These are phyloP conservation scores for Scutellospora calospora DNA, from an alignment of 371 early-diverging fungal genomes.

Conservation along the genomic window DNA sequence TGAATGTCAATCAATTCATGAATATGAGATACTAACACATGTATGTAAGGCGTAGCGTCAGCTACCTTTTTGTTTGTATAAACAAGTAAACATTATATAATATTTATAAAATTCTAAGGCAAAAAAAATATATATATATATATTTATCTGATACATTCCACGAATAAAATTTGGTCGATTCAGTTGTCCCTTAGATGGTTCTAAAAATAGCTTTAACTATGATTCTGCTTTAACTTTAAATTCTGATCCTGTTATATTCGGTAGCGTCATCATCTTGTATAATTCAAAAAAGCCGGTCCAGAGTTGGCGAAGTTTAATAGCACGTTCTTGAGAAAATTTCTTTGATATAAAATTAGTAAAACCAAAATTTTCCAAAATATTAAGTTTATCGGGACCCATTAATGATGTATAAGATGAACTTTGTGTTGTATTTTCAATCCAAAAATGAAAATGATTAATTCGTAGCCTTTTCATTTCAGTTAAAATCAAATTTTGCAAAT, in stretches of 20 bases:
- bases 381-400: conserved; percentile 8
- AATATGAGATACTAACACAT: conserved; percentile 8
- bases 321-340: not conserved
- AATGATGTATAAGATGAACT: not conserved
- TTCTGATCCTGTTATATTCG: not conserved
- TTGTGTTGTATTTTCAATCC: not conserved
- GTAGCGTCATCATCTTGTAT: not conserved
- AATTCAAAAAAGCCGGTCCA: not conserved
- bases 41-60: not conserved
- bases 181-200: not conserved
- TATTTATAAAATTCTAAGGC: not conserved
- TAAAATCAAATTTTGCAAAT: not conserved
- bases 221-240: not conserved
- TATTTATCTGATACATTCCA: not conserved
- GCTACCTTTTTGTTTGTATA: no score
- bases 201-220: conserved; percentile 10
- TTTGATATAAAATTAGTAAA: conserved; percentile 6
- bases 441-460: conserved; percentile 21
- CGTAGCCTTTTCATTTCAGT: not conserved
- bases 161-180: not conserved
- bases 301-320: not conserved
- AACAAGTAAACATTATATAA: not conserved
- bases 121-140: no score
- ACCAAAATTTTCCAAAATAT: not conserved
- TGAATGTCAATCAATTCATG: not conserved